Evolutionary conservation across 345 rosid species (phyloP), one percentile per base, ranked within the genome.

Genomic region (Hypericum perforatum): DNA sequence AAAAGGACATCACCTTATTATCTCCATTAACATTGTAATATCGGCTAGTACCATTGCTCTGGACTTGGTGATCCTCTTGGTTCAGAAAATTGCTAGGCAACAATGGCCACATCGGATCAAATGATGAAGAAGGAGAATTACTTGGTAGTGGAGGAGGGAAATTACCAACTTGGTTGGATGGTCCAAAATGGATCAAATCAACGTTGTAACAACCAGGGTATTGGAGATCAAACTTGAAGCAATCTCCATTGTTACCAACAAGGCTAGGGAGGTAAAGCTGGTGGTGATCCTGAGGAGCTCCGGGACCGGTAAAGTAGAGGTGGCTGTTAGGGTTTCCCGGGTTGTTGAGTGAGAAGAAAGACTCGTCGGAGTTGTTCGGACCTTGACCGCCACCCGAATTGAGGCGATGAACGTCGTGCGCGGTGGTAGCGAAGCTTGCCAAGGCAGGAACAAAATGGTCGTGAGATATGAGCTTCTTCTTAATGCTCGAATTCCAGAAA

Each of bases 321-420:
- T 22, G 32, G 32, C 32, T 22, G 32, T 58, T 82, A 78, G 85
- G 81, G 81, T 75, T 82, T 78, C 58, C 61, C 3, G 54, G 3
- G 13, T 7, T 5, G 58, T 47, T 68, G 41, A 65, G 49, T 42
- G 86, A 53, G 58, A 75, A 71, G 68, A 80, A 65, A 64, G 72
- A 41, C 60, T 71, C 80, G 11, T 76, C 76, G 22, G 64, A 42
- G 32, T 37, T 52, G 59, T 58, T 52, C 45, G 54, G 78, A 16
- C 72, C 39, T 43, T n/a, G 22, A 51, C 58, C 53, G 16, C 49
- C 54, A n/a, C n/a, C n/a, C n/a, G n/a, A n/a, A n/a, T n/a, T n/a
- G n/a, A n/a, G n/a, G n/a, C n/a, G n/a, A n/a, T n/a, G n/a, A n/a
- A n/a, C n/a, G n/a, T n/a, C n/a, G n/a, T n/a, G n/a, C n/a, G n/a